Base-by-base conservation (phyloP, 2,329 filamentous ascomycete genomes). In the Colletotrichum aenigma region DNA sequence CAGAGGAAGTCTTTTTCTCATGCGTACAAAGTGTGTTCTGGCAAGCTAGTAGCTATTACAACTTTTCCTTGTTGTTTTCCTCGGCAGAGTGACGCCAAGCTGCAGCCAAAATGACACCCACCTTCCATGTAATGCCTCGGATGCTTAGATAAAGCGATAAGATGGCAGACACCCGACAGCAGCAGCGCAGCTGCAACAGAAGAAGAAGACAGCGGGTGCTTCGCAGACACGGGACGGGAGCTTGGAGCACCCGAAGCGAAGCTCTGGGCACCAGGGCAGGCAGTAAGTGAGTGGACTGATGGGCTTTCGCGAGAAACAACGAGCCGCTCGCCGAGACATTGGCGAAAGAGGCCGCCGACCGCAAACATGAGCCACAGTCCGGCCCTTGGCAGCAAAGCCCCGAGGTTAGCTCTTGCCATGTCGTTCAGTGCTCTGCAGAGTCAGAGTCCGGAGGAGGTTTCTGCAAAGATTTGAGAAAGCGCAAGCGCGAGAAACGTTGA, bases 281-380 rank as follows among this genome's bases (percentile, higher is more conserved):
- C n/a, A 52, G 43, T 52, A 21, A 52, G 43, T 52, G 43, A 43
- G 62, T 71, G 58, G 72, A 74, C 72, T 66, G 68, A 66, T 24
- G 16, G 43, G 43, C 43, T 52, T 52, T 52, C 43, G 43, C 43
- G 43, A 32, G 16, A 55, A 62, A 66, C 38, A 28, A 60, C 16
- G 56, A 62, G 30, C n/a, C 32, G 24, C 30, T 24, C 72, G 72
- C 72, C 72, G 72, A 75, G 68, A 71, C 72, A 71, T 30, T 70
- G 36, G 56, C 34, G 18, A 60, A 55, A 30, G 72, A 71, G 72
- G 72, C 72, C 68, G 72, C 72, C 72, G 26, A 28, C 60, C n/a
- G 61, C 55, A 36, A 65, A 58, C 48, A 61, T 66, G 72, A 75
- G 72, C 68, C 72, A 75, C 72, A 66, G 61, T 62, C 52, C 68